Percentiles rank a stretch among this genome's conserved stretches.
These are phyloP conservation scores for Calocera viscosa DNA, from an alignment of 768 basidiomycete species.

Conservation along the genomic window DNA sequence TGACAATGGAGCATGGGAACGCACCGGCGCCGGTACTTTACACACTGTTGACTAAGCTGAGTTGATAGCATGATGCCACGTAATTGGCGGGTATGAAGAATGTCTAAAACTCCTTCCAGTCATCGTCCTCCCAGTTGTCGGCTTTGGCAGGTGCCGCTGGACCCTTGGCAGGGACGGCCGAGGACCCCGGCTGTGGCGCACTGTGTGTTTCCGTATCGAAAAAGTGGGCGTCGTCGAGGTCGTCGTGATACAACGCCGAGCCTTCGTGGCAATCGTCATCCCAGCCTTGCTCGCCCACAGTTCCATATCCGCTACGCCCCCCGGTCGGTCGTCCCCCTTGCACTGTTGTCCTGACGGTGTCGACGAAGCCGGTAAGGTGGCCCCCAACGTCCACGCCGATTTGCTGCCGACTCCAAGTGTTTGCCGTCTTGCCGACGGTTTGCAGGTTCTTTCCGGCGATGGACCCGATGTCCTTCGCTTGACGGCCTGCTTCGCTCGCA, in stretches of 20 bases:
- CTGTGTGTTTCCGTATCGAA: conserved; percentile 38
- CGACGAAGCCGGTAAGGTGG: conserved; percentile 58
- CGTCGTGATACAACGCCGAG: conserved; percentile 45
- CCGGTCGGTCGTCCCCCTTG: conserved; percentile 39
- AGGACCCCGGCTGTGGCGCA: conserved; percentile 15
- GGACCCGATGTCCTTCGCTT: conserved; percentile 47
- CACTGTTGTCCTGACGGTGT: conserved; percentile 46
- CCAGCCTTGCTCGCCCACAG: conserved; percentile 34
- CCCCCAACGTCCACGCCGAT: conserved; percentile 79
- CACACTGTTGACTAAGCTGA: background rate
- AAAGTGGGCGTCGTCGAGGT: conserved; percentile 45
- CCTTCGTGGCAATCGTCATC: conserved; percentile 41
- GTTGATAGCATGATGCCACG: background rate
- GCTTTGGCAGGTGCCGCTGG: conserved; percentile 23
- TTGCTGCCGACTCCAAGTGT: conserved; percentile 63
- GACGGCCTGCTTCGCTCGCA: conserved; percentile 46
- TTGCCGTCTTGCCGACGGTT: conserved; percentile 33
- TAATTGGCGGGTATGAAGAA: conserved; percentile 2
- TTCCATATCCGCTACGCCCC: conserved; percentile 28
- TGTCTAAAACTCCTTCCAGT: conserved; percentile 66
- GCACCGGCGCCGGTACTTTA: background rate
- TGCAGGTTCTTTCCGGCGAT: conserved; percentile 19
- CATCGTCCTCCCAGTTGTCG: conserved; percentile 35
- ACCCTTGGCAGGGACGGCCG: conserved; percentile 19
- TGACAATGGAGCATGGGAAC: background rate